phyloP scores from a whole-genome alignment of 2,329 filamentous ascomycete species.

The Ceratocystis albifundus region DNA sequence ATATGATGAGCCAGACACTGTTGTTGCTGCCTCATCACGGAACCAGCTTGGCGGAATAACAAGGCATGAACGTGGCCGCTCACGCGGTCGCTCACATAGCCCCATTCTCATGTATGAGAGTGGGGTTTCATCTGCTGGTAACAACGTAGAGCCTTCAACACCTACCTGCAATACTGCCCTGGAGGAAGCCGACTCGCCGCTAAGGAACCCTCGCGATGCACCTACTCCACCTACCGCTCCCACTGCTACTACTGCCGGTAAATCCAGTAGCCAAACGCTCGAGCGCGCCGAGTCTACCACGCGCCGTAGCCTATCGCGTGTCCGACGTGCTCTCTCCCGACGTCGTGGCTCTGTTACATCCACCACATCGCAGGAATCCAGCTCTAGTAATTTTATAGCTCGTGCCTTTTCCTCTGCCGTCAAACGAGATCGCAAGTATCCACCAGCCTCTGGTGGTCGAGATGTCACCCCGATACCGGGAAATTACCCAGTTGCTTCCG shows the following conservation, averaged over 20 bases:
- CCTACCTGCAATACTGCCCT: constrained; percentile 32
- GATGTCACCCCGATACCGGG: constrained; percentile 19
- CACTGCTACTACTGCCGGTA: constrained; percentile 25
- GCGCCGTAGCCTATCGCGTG: constrained; percentile 39
- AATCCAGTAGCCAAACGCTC: not conserved
- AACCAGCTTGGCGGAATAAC: constrained; percentile 2
- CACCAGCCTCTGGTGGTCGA: constrained; percentile 19
- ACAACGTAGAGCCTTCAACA: constrained; percentile 2
- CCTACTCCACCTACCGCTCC: constrained; percentile 38
- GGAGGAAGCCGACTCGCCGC: constrained; percentile 48
- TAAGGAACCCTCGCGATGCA: constrained; percentile 50
- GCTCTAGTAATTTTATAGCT: constrained; percentile 16
- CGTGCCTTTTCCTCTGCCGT: constrained; percentile 16
- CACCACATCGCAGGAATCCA: constrained; percentile 15
- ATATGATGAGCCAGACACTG: not conserved
- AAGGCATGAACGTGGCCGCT: not conserved
- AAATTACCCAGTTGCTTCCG: constrained; percentile 12
- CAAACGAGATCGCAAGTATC: constrained; percentile 22
- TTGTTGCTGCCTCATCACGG: not conserved
- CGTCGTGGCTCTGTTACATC: constrained; percentile 33
- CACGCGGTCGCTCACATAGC: constrained; percentile 11
- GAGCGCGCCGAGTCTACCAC: constrained; percentile 28
- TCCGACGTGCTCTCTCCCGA: constrained; percentile 43
- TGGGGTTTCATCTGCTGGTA: not conserved
- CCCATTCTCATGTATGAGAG: constrained; percentile 2